Evolutionary conservation across 176 grass and related monocot species (phyloP).

Genomic region (Calamus simplicifolius): DNA sequence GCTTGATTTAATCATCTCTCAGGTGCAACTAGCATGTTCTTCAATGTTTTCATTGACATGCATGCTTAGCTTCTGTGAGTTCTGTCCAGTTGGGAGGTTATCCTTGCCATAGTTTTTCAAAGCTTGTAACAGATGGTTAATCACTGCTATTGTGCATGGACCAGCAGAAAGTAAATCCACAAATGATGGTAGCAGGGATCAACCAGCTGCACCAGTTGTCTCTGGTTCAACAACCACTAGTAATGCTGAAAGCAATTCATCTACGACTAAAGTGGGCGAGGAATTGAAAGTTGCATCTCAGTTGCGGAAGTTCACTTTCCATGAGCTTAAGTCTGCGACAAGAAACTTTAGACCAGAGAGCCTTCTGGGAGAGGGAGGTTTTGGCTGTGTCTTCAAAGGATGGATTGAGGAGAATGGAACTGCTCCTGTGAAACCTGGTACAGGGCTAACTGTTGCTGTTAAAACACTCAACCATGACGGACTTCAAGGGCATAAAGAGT

Average conservation of each 20-base stretch:
- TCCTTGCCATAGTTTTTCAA: too few relatives aligned
- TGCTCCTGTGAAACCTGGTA: constrained; percentile 91
- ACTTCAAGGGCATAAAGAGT: constrained; percentile 97
- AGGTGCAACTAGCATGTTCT: too few relatives aligned
- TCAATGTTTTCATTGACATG: too few relatives aligned
- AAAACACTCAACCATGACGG: constrained; percentile 99
- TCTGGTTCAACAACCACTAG: constrained; percentile 81
- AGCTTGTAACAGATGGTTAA: neutral
- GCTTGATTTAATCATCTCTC: too few relatives aligned
- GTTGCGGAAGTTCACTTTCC: constrained; percentile 87
- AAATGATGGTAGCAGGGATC: constrained; percentile 46
- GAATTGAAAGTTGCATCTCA: constrained; percentile 87
- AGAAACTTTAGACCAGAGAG: constrained; percentile 96
- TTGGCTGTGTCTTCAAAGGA: constrained; percentile 98
- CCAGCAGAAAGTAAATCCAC: constrained; percentile 62
- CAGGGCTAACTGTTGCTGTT: constrained; percentile 92
- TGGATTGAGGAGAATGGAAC: constrained; percentile 99
- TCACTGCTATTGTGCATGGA: constrained; percentile 31
- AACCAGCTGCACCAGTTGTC: constrained; percentile 43
- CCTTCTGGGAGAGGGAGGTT: constrained; percentile 96
- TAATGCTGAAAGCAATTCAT: constrained; percentile 72
- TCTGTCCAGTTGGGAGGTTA: too few relatives aligned
- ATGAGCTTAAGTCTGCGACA: constrained; percentile 84
- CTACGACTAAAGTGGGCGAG: constrained; percentile 74
- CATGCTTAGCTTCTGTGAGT: too few relatives aligned